phyloP scores from a whole-genome alignment of 495 filamentous ascomycete species.

The Hypoxylon lenormandii region DNA sequence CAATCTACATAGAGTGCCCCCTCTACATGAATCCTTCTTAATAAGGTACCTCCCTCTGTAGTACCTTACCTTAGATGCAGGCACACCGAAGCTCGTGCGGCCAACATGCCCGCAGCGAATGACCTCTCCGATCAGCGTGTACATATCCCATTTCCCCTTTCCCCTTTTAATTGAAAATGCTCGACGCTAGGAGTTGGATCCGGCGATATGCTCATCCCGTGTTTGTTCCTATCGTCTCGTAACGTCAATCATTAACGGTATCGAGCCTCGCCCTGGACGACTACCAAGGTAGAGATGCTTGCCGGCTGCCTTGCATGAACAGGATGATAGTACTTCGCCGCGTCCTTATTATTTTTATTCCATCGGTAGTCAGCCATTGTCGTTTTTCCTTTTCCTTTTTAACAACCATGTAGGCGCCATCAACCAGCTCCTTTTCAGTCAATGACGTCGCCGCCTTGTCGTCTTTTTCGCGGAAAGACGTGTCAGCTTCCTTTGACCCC shows the following conservation, averaged over 20 bases:
- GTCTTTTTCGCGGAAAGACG: conserved; percentile 17
- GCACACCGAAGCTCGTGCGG: conserved; percentile 31
- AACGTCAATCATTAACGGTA: conserved; percentile 26
- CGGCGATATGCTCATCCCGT: conserved; percentile 29
- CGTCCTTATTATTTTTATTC: conserved; percentile 15
- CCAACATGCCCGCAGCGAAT: conserved; percentile 9
- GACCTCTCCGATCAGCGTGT: conserved; percentile 23
- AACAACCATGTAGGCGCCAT: conserved; percentile 27
- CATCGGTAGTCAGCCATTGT: conserved; percentile 25
- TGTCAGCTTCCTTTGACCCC: conserved; percentile 44
- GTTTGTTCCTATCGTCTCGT: conserved; percentile 11
- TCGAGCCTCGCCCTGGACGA: conserved; percentile 16
- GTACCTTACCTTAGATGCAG: not conserved
- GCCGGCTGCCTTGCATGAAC: conserved; percentile 39
- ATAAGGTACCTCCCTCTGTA: not conserved
- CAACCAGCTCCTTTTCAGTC: conserved; percentile 12
- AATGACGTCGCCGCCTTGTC: conserved; percentile 35
- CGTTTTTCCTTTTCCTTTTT: conserved; percentile 9
- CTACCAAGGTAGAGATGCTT: conserved; percentile 34
- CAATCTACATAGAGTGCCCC: conserved; percentile 17
- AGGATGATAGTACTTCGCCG: conserved; percentile 31
- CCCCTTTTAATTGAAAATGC: conserved; percentile 20
- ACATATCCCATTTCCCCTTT: conserved; percentile 12
- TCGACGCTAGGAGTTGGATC: conserved; percentile 25
- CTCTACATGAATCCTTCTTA: conserved; percentile 16